These are phyloP conservation scores for Neurospora sp. DNA, from an alignment of 495 filamentous ascomycete species.

Conservation along the genomic window DNA sequence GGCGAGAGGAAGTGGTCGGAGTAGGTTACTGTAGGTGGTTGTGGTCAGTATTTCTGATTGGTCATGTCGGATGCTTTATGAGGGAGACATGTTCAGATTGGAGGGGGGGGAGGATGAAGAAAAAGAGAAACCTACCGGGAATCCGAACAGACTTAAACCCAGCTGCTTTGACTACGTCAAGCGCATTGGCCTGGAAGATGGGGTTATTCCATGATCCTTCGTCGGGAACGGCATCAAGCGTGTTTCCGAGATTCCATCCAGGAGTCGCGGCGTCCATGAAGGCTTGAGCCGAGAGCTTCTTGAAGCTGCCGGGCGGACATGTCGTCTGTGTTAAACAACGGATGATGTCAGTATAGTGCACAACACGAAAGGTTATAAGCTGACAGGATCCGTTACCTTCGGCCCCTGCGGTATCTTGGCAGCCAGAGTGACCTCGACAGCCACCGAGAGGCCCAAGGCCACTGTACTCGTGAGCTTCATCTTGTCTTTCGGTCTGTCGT, in stretches of 20 bases:
- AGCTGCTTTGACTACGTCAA: constrained; percentile 41
- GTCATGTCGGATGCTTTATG: neutral
- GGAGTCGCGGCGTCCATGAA: constrained; percentile 64
- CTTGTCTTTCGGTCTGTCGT: neutral
- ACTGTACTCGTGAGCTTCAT: neutral
- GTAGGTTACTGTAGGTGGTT: constrained; percentile 39
- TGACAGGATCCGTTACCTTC: neutral
- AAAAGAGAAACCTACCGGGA: constrained; percentile 29
- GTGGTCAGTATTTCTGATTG: no score
- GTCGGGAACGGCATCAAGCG: constrained; percentile 46
- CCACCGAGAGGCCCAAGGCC: neutral
- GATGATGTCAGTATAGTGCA: neutral
- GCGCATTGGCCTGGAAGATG: constrained; percentile 36
- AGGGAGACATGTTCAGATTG: no score
- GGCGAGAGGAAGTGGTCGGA: constrained; percentile 42
- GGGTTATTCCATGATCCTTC: constrained; percentile 54
- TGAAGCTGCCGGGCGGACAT: constrained; percentile 30
- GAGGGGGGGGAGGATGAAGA: neutral
- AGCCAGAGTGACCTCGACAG: neutral
- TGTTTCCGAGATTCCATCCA: constrained; percentile 51
- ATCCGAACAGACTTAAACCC: constrained; percentile 52
- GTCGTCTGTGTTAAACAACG: neutral
- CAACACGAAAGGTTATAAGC: neutral
- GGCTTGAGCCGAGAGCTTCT: constrained; percentile 52
- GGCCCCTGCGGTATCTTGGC: neutral